Evolutionary conservation across 371 early-diverging fungal species (phyloP), one percentile per base, ranked within the genome.

Genomic region (Apophysomyces elegans): DNA sequence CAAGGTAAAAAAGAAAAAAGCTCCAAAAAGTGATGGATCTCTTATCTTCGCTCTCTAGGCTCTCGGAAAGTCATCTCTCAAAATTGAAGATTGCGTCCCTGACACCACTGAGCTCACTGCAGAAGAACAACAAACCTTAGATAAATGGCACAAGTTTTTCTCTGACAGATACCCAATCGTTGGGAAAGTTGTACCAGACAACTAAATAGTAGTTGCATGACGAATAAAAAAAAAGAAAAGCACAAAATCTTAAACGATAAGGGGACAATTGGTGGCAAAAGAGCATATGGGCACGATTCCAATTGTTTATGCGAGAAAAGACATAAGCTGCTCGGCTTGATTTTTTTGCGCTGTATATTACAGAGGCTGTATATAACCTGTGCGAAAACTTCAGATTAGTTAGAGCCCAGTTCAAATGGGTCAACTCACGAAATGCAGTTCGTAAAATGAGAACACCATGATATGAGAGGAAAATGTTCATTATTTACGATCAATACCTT

Each of bases 121-220:
- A 59, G 90, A 91, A 66, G 91, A 93, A 80, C 72, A 84, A 54
- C 79, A 90, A 63, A 87, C 88, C 0, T 81, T 95, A 21, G 80
- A 93, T 62, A 86, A 95, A 64, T 95, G 95, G 95, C 84, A 81
- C 58, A 73, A 82, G 5, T 90, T 87, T 74, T 95, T 90, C 76
- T 71, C 78, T 66, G 90, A 91, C 74, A 86, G 91, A 73, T 95
- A 94, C 62, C 81, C 87, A 62, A 87, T 91, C 56, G 83, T 91
- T 47, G 92, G 92, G 39, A 85, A 81, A 67, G 84, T 88, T 45
- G 77, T 79, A 14, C 78, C 72, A 66, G 76, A 72, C 57, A 66
- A 70, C 37, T 73, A 65, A 66, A 37, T 11, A 11, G 60, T 11
- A 11, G 60, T 50, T 21, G 21, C 9, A 21, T 50, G 5, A 16